A percentile compares a stretch with the other conserved stretches of the same genome.
These are phyloP conservation scores for Gossypium herbaceum DNA, from an alignment of 345 rosid species.

Conservation along the genomic window DNA sequence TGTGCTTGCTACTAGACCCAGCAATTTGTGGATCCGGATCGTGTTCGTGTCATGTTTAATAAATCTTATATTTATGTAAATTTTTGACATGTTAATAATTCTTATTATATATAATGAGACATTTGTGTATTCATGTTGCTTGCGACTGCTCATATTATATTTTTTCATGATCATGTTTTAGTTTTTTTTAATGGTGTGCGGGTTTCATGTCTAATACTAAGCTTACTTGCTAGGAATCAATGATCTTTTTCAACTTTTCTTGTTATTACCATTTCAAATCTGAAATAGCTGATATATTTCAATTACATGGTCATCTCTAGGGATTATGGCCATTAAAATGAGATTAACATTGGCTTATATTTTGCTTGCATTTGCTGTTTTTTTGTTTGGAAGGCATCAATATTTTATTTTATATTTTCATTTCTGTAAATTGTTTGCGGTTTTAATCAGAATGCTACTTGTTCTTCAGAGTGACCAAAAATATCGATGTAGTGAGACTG, in stretches of 20 bases:
- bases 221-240: background rate
- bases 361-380: background rate
- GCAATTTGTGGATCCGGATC: background rate
- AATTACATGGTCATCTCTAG: background rate
- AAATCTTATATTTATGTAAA: background rate
- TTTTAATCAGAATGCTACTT: conserved; percentile 1
- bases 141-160: too few relatives aligned
- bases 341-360: background rate
- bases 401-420: background rate
- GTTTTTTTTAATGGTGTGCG: too few relatives aligned
- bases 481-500: conserved; percentile 92
- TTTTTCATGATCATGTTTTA: too few relatives aligned
- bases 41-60: background rate
- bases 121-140: too few relatives aligned
- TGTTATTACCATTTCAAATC: background rate
- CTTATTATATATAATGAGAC: background rate
- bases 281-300: background rate
- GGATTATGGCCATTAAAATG: background rate
- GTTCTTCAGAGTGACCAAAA: conserved; percentile 52
- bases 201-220: too few relatives aligned
- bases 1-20: background rate
- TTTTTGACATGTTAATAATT: background rate
- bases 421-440: conserved; percentile 11
- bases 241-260: background rate
- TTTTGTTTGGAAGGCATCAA: background rate